Evolutionary conservation across 2,329 filamentous ascomycete species (phyloP).

Genomic region (Thermothelomyces thermophilus): DNA sequence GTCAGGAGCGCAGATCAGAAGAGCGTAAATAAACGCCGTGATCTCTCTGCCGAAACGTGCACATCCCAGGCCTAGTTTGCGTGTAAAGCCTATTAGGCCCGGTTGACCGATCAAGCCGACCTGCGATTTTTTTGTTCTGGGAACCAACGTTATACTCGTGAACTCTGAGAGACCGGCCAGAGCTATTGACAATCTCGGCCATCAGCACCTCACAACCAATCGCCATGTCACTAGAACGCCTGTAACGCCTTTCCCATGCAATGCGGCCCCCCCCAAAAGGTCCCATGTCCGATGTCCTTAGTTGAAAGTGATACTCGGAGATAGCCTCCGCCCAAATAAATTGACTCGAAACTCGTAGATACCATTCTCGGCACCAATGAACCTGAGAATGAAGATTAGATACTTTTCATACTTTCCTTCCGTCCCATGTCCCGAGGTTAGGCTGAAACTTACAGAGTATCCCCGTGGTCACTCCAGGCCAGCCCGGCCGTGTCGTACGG

Average conservation of each 20-base stretch:
- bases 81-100: background rate
- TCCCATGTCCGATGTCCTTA: conserved; percentile 1
- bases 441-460: conserved; percentile 44
- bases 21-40: background rate
- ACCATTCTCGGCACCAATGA: conserved; percentile 61
- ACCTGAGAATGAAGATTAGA: conserved; percentile 36
- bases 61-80: background rate
- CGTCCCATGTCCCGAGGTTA: background rate
- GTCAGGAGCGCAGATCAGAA: no score
- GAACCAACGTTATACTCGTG: background rate
- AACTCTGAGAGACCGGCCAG: background rate
- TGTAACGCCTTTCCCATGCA: conserved; percentile 10
- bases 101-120: background rate
- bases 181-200: conserved; percentile 8
- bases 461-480: conserved; percentile 56
- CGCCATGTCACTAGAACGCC: background rate
- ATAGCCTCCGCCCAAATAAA: conserved; percentile 52
- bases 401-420: background rate
- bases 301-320: conserved; percentile 36
- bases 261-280: background rate
- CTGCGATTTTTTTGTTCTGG: background rate
- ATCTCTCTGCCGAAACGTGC: background rate
- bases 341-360: conserved; percentile 70
- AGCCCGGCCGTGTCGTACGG: conserved; percentile 55
- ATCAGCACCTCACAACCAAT: background rate